A percentile compares a stretch with the other conserved stretches of the same genome.
Conservation (phyloP, 768 basidiomycete species). For the Auriculariales sp. region DNA sequence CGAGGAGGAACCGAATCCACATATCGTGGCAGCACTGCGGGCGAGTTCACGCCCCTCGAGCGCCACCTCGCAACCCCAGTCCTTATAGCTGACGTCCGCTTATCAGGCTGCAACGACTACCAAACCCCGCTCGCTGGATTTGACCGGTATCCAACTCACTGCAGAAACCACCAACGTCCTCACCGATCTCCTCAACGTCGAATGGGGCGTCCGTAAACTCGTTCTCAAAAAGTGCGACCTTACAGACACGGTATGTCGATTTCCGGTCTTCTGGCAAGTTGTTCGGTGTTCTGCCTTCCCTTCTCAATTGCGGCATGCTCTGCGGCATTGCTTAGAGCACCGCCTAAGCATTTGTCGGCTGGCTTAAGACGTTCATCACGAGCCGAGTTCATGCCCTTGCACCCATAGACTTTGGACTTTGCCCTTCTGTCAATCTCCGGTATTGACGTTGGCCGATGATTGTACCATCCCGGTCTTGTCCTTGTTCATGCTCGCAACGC, state of each 20-base stretch:
- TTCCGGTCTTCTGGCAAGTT: background rate
- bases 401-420: too few species aligned
- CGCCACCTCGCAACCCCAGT: too few species aligned
- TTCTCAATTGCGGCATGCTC: too few species aligned
- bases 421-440: too few species aligned
- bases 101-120: slow-evolving; percentile 35
- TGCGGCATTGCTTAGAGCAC: too few species aligned
- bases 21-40: slow-evolving; percentile 57
- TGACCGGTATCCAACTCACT: slow-evolving; percentile 68
- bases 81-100: slow-evolving; percentile 7
- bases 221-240: slow-evolving; percentile 78
- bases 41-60: too few species aligned
- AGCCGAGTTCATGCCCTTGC: too few species aligned
- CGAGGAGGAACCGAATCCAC: slow-evolving; percentile 54
- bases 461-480: slow-evolving; percentile 3
- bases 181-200: slow-evolving; percentile 81
- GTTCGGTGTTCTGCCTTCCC: background rate
- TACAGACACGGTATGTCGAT: slow-evolving; percentile 53
- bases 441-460: too few species aligned
- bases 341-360: too few species aligned
- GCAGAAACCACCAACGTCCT: slow-evolving; percentile 59
- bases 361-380: too few species aligned
- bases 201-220: slow-evolving; percentile 84
- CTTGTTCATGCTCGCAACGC: background rate
- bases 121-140: slow-evolving; percentile 57